Conservation (phyloP, 257 asterid genomes). For the Euphrasia confusa region DNA sequence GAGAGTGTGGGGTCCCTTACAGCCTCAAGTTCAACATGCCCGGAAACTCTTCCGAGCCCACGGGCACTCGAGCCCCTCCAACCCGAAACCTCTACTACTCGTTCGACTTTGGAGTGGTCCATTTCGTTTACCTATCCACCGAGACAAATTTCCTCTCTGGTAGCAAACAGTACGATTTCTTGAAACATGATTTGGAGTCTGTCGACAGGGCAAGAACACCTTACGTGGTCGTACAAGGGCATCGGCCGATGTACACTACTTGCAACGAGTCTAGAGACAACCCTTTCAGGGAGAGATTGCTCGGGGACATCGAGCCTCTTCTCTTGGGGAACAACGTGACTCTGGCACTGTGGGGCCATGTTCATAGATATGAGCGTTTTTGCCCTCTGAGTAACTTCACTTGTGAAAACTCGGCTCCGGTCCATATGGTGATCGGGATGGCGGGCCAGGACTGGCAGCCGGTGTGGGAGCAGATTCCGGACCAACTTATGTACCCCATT, state of each 20-base stretch:
- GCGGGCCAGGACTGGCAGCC: constrained; percentile 96
- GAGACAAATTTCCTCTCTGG: constrained; percentile 79
- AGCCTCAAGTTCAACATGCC: constrained; percentile 87
- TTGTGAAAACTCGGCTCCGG: constrained; percentile 68
- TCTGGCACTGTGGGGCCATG: constrained; percentile 87
- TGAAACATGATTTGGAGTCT: constrained; percentile 73
- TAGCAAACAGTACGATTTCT: constrained; percentile 66
- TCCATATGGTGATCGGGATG: constrained; percentile 92
- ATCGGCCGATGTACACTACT: constrained; percentile 90
- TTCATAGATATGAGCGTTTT: constrained; percentile 81
- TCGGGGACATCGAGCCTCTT: constrained; percentile 68
- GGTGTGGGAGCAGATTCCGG: constrained; percentile 67
- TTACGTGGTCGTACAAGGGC: constrained; percentile 82
- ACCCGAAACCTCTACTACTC: constrained; percentile 83
- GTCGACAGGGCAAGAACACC: constrained; percentile 74
- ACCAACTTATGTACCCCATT: constrained; percentile 54
- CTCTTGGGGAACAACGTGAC: constrained; percentile 64
- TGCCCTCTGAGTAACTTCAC: constrained; percentile 81
- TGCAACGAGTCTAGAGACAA: constrained; percentile 54
- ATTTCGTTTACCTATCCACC: constrained; percentile 81
- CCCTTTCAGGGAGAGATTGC: constrained; percentile 55
- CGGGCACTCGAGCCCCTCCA: constrained; percentile 71
- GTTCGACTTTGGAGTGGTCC: constrained; percentile 73
- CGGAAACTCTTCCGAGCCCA: constrained; percentile 75
- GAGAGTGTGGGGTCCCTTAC: constrained; percentile 94